These are phyloP conservation scores for Colletotrichum sp. DNA, from an alignment of 2,329 filamentous ascomycete species.

Conservation along the genomic window DNA sequence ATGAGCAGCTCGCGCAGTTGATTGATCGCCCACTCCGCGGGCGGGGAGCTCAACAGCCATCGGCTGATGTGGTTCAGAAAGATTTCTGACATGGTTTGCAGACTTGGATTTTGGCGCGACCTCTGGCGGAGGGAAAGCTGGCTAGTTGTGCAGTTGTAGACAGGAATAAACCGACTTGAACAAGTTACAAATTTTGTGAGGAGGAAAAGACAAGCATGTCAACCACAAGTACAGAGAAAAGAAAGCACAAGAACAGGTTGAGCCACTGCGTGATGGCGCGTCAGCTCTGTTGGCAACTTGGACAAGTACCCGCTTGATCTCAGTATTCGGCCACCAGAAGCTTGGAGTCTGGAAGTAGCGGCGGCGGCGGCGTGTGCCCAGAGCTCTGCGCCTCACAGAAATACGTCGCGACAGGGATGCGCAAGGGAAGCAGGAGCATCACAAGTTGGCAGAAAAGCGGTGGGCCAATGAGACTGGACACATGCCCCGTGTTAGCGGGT, in stretches of 20 bases:
- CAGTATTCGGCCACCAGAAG: constrained; percentile 1
- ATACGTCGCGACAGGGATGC: constrained; percentile 18
- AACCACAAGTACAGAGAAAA: not conserved
- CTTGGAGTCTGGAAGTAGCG: constrained; percentile 15
- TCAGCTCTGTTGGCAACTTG: constrained; percentile 18
- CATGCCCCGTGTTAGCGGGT: not conserved
- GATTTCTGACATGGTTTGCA: constrained; percentile 56
- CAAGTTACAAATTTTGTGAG: not conserved
- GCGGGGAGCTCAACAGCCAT: constrained; percentile 88
- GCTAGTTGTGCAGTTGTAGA: not conserved
- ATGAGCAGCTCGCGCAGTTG: constrained; percentile 85
- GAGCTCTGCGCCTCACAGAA: constrained; percentile 22
- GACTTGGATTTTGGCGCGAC: not conserved
- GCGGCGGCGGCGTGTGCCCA: constrained; percentile 20
- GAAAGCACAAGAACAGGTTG: not conserved
- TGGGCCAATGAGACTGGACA: not conserved
- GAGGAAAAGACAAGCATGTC: not conserved
- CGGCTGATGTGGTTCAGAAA: constrained; percentile 54
- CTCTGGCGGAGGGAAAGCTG: not conserved
- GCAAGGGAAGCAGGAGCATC: not conserved
- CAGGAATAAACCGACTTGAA: not conserved
- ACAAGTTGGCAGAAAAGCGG: not conserved
- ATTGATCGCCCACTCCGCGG: constrained; percentile 86
- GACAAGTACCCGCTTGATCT: constrained; percentile 12
- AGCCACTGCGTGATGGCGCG: constrained; percentile 6